These are phyloP conservation scores for Mayamaea pseudoterrestris DNA, from an alignment of 108 stramenopile species.

Conservation along the genomic window DNA sequence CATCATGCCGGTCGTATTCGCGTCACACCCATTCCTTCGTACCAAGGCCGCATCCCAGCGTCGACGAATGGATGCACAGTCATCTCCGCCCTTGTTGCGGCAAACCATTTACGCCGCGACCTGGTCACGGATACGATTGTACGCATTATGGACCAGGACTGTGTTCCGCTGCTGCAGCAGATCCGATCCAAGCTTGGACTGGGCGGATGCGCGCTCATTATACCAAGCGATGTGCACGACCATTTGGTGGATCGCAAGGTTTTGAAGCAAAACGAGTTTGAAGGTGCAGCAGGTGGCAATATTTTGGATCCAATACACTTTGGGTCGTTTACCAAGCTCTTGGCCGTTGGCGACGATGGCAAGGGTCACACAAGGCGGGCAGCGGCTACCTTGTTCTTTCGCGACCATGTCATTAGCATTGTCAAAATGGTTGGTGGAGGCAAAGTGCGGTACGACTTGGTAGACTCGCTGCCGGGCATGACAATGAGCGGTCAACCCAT, in stretches of 20 bases:
- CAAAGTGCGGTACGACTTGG: constrained; percentile 44
- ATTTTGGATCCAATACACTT: constrained; percentile 51
- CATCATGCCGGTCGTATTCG: constrained; percentile 33
- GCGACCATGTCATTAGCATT: constrained; percentile 82
- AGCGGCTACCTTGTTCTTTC: constrained; percentile 74
- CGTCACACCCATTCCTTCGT: constrained; percentile 49
- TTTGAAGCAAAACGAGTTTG: constrained; percentile 69
- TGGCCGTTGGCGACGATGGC: constrained; percentile 3
- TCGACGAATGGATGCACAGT: constrained; percentile 86
- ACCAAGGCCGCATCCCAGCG: constrained; percentile 59
- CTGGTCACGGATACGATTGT: constrained; percentile 41
- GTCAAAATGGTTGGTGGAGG: constrained; percentile 46
- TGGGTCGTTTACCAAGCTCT: constrained; percentile 29
- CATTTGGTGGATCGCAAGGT: constrained; percentile 74
- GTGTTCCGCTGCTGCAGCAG: constrained; percentile 41
- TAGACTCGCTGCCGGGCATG: constrained; percentile 63
- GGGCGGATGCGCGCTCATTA: constrained; percentile 59
- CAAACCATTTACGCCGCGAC: constrained; percentile 33
- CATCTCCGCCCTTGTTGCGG: constrained; percentile 71
- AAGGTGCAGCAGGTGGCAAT: constrained; percentile 76
- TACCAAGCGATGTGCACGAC: constrained; percentile 87
- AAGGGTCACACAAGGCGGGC: no score
- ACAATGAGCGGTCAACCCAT: constrained; percentile 19
- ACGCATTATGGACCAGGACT: constrained; percentile 58
- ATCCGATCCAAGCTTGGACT: constrained; percentile 69